Conservation (phyloP, 1,139 yeast genomes). For the Petasospora fabianii region DNA sequence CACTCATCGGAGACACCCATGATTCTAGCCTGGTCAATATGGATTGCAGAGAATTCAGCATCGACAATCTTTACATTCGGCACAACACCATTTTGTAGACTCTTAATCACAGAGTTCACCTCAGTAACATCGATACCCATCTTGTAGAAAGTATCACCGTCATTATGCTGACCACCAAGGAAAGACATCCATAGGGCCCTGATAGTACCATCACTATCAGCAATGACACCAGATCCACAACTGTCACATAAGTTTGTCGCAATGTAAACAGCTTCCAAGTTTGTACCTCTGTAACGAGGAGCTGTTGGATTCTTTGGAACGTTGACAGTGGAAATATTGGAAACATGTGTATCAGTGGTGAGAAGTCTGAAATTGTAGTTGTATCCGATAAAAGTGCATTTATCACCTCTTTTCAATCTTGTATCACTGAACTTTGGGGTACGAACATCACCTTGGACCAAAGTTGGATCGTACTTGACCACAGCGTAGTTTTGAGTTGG, state of each 20-base stretch:
- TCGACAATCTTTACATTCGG: slow-evolving; percentile 69
- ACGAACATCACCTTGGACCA: slow-evolving; percentile 57
- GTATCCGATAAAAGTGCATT: slow-evolving; percentile 73
- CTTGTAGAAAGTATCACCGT: slow-evolving; percentile 56
- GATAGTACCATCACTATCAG: slow-evolving; percentile 74
- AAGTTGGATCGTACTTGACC: slow-evolving; percentile 72
- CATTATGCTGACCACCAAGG: slow-evolving; percentile 65
- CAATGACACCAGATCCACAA: slow-evolving; percentile 76
- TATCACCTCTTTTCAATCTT: slow-evolving; percentile 73
- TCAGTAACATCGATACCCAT: slow-evolving; percentile 80
- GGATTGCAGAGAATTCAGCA: slow-evolving; percentile 68
- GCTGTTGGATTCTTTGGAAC: slow-evolving; percentile 65
- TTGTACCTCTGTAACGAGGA: slow-evolving; percentile 85
- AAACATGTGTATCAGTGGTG: slow-evolving; percentile 71
- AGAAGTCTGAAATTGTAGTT: slow-evolving; percentile 68
- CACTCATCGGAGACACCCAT: slow-evolving; percentile 84
- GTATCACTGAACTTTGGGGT: slow-evolving; percentile 59
- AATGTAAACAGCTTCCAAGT: slow-evolving; percentile 70
- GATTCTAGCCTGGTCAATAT: slow-evolving; percentile 74
- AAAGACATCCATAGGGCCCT: slow-evolving; percentile 84
- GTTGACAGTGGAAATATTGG: slow-evolving; percentile 71
- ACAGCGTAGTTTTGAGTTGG: slow-evolving; percentile 88
- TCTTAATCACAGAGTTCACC: slow-evolving; percentile 51
- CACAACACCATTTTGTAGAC: slow-evolving; percentile 46
- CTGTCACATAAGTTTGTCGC: slow-evolving; percentile 72